phyloP scores from a whole-genome alignment of 129 eudicot species.

The Apium graveolens region DNA sequence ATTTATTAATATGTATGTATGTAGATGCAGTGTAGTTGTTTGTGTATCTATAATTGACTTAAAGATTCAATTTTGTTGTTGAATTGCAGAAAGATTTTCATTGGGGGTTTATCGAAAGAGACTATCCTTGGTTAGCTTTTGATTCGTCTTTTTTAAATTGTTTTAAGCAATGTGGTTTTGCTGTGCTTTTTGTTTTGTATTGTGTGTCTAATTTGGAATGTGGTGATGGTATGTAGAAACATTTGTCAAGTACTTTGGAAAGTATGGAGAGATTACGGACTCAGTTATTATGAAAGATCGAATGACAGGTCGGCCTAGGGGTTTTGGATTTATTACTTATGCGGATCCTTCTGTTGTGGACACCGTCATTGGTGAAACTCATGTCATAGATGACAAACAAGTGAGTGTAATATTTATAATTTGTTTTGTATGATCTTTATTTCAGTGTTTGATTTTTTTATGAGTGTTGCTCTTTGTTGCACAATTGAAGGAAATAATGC shows the following conservation, averaged over 20 bases:
- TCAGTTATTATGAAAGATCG: slow-evolving; percentile 94
- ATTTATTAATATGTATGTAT: neutral
- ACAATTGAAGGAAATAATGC: too few species aligned
- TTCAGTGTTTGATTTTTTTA: neutral
- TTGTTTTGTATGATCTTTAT: neutral
- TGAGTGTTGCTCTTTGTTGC: too few species aligned
- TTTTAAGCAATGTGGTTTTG: neutral
- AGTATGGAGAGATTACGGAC: slow-evolving; percentile 86
- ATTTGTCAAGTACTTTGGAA: slow-evolving; percentile 75
- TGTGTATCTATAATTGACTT: neutral
- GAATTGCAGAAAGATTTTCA: slow-evolving; percentile 68
- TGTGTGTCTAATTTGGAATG: neutral
- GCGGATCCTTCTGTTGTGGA: slow-evolving; percentile 89
- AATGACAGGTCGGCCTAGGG: slow-evolving; percentile 74
- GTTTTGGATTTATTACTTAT: slow-evolving; percentile 88
- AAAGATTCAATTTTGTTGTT: neutral
- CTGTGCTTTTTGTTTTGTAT: neutral
- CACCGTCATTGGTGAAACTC: slow-evolving; percentile 70
- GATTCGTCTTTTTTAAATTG: neutral
- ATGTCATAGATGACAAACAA: slow-evolving; percentile 75
- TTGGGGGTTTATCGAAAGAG: slow-evolving; percentile 84
- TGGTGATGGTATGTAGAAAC: slow-evolving; percentile 32
- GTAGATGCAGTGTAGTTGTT: neutral
- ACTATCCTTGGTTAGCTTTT: slow-evolving; percentile 51
- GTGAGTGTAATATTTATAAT: slow-evolving; percentile 21